Conservation (phyloP, 371 early-diverging fungal genomes). For the Furculomyces boomerangus region DNA sequence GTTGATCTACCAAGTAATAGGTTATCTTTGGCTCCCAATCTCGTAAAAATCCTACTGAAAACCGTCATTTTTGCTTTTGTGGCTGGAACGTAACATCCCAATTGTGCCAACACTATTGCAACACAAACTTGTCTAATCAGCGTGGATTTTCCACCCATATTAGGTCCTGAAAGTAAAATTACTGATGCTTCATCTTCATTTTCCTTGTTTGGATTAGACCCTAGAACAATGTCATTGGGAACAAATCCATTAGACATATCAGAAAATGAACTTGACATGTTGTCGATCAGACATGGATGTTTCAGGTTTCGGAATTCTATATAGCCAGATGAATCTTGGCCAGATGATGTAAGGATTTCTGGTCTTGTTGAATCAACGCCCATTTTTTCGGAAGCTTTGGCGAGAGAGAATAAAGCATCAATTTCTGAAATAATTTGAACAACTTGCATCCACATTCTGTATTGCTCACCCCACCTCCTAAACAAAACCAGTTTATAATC, state of each 20-base stretch:
- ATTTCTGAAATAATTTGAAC: slow-evolving; percentile 63
- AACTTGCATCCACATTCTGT: slow-evolving; percentile 45
- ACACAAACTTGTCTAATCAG: slow-evolving; percentile 91
- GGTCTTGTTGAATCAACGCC: slow-evolving; percentile 65
- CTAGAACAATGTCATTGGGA: slow-evolving; percentile 79
- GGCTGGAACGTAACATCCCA: slow-evolving; percentile 96
- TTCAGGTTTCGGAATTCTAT: slow-evolving; percentile 64
- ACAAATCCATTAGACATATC: slow-evolving; percentile 51
- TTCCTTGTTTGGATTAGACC: slow-evolving; percentile 11
- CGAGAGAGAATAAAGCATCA: slow-evolving; percentile 78
- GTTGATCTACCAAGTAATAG: slow-evolving; percentile 96
- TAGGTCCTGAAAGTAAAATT: slow-evolving; percentile 97
- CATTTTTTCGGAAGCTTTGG: slow-evolving; percentile 46
- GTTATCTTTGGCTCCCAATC: slow-evolving; percentile 97
- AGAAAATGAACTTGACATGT: not conserved
- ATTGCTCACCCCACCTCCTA: slow-evolving; percentile 55
- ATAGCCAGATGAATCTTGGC: slow-evolving; percentile 10
- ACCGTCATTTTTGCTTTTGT: slow-evolving; percentile 55
- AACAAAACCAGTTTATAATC: slow-evolving; percentile 53
- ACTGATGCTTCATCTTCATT: slow-evolving; percentile 35
- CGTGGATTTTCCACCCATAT: slow-evolving; percentile 94
- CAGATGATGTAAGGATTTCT: slow-evolving; percentile 27
- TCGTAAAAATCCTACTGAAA: slow-evolving; percentile 92
- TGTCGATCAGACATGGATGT: slow-evolving; percentile 58
- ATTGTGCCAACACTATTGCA: slow-evolving; percentile 94